Conservation (phyloP, 2,329 filamentous ascomycete genomes). For the Myotisia sp. region DNA sequence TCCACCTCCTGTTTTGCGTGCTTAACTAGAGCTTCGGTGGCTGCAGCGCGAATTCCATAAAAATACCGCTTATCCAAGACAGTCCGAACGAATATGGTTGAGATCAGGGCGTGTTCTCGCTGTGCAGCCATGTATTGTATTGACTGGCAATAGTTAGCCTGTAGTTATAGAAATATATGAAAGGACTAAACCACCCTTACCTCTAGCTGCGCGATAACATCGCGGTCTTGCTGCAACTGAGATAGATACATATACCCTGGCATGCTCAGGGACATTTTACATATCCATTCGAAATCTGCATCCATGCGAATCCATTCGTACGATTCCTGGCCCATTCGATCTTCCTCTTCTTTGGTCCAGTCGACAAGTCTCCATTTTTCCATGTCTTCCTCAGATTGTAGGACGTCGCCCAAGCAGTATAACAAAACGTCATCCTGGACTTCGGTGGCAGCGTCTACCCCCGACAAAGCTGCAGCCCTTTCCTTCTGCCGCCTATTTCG, state of each 20-base stretch:
- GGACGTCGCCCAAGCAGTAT: slow-evolving; percentile 82
- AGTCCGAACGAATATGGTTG: slow-evolving; percentile 78
- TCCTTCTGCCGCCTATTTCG: slow-evolving; percentile 71
- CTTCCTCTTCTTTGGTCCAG: slow-evolving; percentile 79
- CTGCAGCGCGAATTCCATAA: slow-evolving; percentile 77
- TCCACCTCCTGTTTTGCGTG: slow-evolving; percentile 58
- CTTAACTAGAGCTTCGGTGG: slow-evolving; percentile 60
- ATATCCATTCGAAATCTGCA: slow-evolving; percentile 96
- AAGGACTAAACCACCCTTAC: slow-evolving; percentile 20
- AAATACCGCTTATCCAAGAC: slow-evolving; percentile 87
- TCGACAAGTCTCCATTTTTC: slow-evolving; percentile 72
- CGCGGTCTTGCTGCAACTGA: slow-evolving; percentile 89
- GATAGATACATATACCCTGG: slow-evolving; percentile 96
- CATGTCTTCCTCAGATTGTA: slow-evolving; percentile 69
- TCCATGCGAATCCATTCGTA: slow-evolving; percentile 99
- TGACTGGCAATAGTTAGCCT: slow-evolving; percentile 32
- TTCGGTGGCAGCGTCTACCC: slow-evolving; percentile 48
- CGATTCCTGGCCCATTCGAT: slow-evolving; percentile 84
- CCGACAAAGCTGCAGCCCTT: slow-evolving; percentile 49
- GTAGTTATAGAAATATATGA: neutral
- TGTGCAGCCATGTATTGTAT: slow-evolving; percentile 59
- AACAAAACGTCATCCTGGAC: slow-evolving; percentile 67
- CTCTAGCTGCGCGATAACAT: slow-evolving; percentile 74
- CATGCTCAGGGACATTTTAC: slow-evolving; percentile 66
- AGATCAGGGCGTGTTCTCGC: slow-evolving; percentile 62